These are phyloP conservation scores for Secale cereale DNA, from an alignment of 176 grass and related monocot genomes.

Conservation along the genomic window DNA sequence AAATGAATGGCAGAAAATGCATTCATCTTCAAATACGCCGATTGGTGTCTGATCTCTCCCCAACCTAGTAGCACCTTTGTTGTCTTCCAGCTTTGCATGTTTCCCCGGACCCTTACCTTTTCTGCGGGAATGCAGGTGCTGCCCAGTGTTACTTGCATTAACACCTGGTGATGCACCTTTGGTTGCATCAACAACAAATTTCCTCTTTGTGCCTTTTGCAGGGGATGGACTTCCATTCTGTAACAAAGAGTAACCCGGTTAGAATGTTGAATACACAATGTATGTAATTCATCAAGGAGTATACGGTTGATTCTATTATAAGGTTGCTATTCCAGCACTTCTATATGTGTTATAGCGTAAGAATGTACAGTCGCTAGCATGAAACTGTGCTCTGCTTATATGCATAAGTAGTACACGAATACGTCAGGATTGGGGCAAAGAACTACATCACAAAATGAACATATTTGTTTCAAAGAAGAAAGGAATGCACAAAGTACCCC, in stretches of 20 bases:
- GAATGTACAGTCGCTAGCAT: background rate
- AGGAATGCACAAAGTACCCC: background rate
- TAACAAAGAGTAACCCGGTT: background rate
- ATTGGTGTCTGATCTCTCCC: slow-evolving; percentile 34
- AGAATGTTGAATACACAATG: slow-evolving; percentile 14
- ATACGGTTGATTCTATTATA: background rate
- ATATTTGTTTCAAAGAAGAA: background rate
- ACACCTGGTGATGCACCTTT: background rate
- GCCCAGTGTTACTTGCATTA: background rate
- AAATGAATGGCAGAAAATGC: slow-evolving; percentile 76
- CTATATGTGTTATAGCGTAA: background rate
- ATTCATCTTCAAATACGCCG: slow-evolving; percentile 66
- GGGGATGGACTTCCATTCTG: background rate
- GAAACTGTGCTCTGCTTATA: background rate
- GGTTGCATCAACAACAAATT: background rate
- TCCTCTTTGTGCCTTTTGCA: background rate
- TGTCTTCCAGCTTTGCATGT: background rate
- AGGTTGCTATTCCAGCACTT: background rate
- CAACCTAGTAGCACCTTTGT: background rate
- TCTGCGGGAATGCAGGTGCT: background rate
- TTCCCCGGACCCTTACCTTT: background rate
- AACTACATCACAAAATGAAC: background rate
- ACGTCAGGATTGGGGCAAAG: background rate
- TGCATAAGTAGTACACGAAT: background rate
- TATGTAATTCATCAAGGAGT: background rate